These are phyloP conservation scores for Pyrenochaeta sp. DNA, from an alignment of 2,329 filamentous ascomycete genomes.

Conservation along the genomic window DNA sequence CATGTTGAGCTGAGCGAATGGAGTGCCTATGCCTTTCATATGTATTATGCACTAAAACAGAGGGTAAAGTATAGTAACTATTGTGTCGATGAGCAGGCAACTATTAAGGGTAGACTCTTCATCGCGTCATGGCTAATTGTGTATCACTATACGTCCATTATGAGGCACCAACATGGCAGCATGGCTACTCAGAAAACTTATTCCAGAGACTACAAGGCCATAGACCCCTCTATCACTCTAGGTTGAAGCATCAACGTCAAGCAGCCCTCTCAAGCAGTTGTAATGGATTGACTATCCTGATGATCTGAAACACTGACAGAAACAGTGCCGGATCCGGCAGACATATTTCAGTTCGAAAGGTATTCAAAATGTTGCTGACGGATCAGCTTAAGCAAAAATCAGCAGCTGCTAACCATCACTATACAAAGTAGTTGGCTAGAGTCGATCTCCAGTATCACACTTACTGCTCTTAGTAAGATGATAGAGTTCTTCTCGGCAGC, in stretches of 20 bases:
- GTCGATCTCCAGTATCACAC: neutral
- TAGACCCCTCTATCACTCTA: neutral
- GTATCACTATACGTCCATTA: neutral
- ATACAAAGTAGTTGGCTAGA: conserved; percentile 1
- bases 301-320: neutral
- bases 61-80: neutral
- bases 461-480: neutral
- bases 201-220: conserved; percentile 1
- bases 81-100: neutral
- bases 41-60: neutral
- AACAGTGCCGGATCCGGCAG: conserved; percentile 2
- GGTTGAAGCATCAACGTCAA: neutral
- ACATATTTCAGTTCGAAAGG: neutral
- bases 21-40: neutral
- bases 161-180: neutral
- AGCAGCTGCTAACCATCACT: neutral
- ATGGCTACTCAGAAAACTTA: conserved; percentile 1
- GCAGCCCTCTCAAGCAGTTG: neutral
- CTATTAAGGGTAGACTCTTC: neutral
- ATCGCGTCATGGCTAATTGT: neutral
- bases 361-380: neutral
- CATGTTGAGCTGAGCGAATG: neutral
- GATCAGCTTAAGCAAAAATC: neutral
- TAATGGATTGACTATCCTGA: neutral
- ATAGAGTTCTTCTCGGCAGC: neutral